These are phyloP conservation scores for Micromonas commoda DNA, from an alignment of 139 green algal species.

Conservation along the genomic window DNA sequence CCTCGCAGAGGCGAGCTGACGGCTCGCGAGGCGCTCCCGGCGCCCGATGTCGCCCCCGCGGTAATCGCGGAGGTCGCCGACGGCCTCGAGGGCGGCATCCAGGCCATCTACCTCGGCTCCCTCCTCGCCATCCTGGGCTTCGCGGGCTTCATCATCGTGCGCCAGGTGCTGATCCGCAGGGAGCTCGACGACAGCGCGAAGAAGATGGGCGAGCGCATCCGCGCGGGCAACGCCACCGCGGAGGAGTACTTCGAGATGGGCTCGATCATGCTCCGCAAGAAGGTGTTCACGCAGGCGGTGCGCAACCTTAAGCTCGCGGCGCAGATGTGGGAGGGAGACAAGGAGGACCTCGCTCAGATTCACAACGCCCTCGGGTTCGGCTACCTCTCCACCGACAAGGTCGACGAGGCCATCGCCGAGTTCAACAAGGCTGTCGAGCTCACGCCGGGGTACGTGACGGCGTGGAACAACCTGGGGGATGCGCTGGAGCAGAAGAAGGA, in stretches of 20 bases:
- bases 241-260: conserved; percentile 98
- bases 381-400: conserved; percentile 81
- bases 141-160: conserved; percentile 86
- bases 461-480: conserved; percentile 98
- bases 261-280: conserved; percentile 92
- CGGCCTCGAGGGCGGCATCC: conserved; percentile 76
- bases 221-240: conserved; percentile 65
- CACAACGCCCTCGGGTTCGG: conserved; percentile 95
- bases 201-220: conserved; percentile 84
- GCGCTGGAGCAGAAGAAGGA: conserved; percentile 71
- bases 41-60: not conserved
- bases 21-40: too few species aligned
- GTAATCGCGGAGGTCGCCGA: conserved; percentile 50
- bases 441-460: conserved; percentile 75
- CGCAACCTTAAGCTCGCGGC: conserved; percentile 54
- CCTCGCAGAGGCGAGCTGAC: not conserved
- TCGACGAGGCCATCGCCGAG: conserved; percentile 61
- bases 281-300: conserved; percentile 83
- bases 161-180: conserved; percentile 81
- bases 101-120: conserved; percentile 81
- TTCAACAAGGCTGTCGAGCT: conserved; percentile 82
- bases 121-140: conserved; percentile 80
- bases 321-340: conserved; percentile 83
- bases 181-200: conserved; percentile 95
- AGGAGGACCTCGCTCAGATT: conserved; percentile 86